Evolutionary conservation across 441 rosid species (phyloP), one percentile per base, ranked within the genome.

Genomic region (Pelargonium fulgidum): DNA sequence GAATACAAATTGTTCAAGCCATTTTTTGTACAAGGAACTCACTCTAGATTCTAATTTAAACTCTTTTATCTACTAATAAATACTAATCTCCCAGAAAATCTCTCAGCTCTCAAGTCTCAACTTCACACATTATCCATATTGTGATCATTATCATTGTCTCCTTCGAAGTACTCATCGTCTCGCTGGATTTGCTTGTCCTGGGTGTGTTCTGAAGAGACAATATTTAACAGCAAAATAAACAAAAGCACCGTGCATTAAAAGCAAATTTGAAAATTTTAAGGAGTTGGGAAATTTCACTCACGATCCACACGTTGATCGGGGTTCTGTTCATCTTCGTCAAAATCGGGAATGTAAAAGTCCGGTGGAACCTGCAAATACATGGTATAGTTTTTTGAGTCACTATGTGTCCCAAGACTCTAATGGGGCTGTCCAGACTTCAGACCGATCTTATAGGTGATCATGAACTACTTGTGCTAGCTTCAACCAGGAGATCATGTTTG

Each of bases 151-250:
- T 93, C 97, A 24, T 91, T 89, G 81, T 89, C 97, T 2, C 96
- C 97, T 39, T 86, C 87, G 11, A 86, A 94, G 78, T 84, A 94
- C 70, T 94, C 99, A 68, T 91, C 96, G 10, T 94, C 98, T 0
- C 97, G 86, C 69, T 92, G 98, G 64, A 94, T 79, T 65, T 94
- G 98, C 80, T 89, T 90, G 85, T 94, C 99, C 71, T 84, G 85
- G 0, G 87, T 80, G 72, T 88, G 98, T 85, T 89, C 98, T 94
- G 88, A 80, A 58, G 79, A 20, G 54, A 72, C 14, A 65, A 41
- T 42, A 20, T 47, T 33, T 16, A 0, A 47, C 16, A 52, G 39
- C 39, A 33, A 33, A 33, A 33, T 33, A 47, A 56, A 70, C 13
- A 64, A 11, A 9, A 24, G n/a, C 48, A 13, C 10, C 22, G 8